Conservation (phyloP, 805 yeast species). For the Monosporozyma siamensis region DNA sequence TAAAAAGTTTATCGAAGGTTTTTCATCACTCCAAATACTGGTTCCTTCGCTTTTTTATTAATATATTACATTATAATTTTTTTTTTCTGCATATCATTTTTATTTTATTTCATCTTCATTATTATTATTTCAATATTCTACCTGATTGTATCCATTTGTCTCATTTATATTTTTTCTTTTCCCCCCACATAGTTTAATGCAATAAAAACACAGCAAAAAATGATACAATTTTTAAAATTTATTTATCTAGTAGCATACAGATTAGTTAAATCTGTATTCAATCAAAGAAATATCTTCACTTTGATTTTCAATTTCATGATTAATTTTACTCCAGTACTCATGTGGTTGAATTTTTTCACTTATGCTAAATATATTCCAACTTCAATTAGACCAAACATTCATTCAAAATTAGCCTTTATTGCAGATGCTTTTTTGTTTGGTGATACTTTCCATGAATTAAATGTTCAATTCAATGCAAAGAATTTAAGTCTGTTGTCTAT, state of each 20-base stretch:
- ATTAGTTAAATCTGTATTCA: conserved; percentile 17
- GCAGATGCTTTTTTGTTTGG: conserved; percentile 25
- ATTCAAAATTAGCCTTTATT: conserved; percentile 39
- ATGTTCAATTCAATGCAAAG: conserved; percentile 11
- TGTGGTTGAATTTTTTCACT: conserved; percentile 50
- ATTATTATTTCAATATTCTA: too few species aligned
- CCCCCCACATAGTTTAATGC: too few species aligned
- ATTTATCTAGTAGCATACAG: background rate
- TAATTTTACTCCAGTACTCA: conserved; percentile 44
- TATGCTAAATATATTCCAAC: conserved; percentile 51
- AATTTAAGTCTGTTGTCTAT: conserved; percentile 9
- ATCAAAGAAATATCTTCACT: conserved; percentile 32
- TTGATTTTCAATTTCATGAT: conserved; percentile 37
- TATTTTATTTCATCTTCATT: too few species aligned
- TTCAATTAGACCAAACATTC: conserved; percentile 43
- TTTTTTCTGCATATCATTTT: too few species aligned
- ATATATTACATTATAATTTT: too few species aligned
- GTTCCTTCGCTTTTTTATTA: too few species aligned
- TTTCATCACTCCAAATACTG: too few species aligned
- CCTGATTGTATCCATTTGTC: too few species aligned
- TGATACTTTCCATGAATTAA: conserved; percentile 26
- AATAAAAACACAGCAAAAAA: background rate
- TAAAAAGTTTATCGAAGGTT: too few species aligned
- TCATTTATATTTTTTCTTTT: too few species aligned
- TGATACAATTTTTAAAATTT: background rate